Evolutionary conservation across 805 yeast genomes (phyloP), one percentile per base, ranked within the genome.

Genomic region (Kodamaea nitidulidarum): DNA sequence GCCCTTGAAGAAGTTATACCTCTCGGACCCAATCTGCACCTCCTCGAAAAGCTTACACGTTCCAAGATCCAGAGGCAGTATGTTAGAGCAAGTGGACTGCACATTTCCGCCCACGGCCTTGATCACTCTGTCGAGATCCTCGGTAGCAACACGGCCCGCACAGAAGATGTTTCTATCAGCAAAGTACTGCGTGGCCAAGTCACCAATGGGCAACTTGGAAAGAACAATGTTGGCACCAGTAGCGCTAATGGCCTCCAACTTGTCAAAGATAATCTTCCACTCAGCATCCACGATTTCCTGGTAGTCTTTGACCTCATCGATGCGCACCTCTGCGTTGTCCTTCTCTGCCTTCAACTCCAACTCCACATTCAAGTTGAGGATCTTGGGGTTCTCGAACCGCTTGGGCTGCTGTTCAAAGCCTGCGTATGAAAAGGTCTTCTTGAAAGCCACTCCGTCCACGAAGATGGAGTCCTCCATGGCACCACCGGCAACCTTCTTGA

Each of bases 391-490:
- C 14, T 54, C 53, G 60, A 93, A 88, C 38, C 61, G 65, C 64
- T 93, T 93, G 37, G 98, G 98, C 65, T 93, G 98, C 70, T 93
- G 98, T 65, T 93, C 98, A 60, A 93, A 93, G 2, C 98, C 98
- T 34, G 98, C 98, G 55, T 93, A 93, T 17, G 97, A 84, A 55
- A 93, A 93, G 0, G 98, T 90, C 70, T 93, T 93, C 58, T 93
- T 88, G 67, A 93, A 93, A 3, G 97, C 98, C 44, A 93, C 98
- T 58, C 98, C 98, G 51, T 86, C 78, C 38, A 93, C 78, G 51
- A 88, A 85, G 45, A 80, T 57, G 8, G 97, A 84, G 54, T 93
- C 98, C 59, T 91, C 96, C 80, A 93, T 84, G 36, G 90, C 85
- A 44, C 98, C 98, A 52, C 98, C 98, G 8, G 96, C 78, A 40